Evolutionary conservation across 108 stramenopile species (phyloP).

Genomic region (Skeletonema grethae): DNA sequence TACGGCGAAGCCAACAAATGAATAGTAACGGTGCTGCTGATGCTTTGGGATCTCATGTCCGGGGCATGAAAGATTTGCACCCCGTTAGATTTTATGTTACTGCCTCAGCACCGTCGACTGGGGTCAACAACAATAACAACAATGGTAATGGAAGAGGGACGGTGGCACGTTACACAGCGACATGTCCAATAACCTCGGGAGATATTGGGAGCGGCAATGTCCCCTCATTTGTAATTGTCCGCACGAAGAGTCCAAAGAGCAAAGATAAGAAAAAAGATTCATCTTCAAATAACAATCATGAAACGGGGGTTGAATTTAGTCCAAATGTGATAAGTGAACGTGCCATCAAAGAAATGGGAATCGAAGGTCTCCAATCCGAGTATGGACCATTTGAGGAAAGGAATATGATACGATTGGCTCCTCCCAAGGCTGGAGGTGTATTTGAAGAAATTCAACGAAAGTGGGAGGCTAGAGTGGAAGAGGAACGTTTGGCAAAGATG

Average conservation of each 20-base stretch:
- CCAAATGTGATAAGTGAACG: slow-evolving; percentile 76
- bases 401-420: slow-evolving; percentile 72
- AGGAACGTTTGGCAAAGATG: slow-evolving; percentile 46
- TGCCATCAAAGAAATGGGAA: slow-evolving; percentile 69
- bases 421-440: slow-evolving; percentile 41
- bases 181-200: slow-evolving; percentile 74
- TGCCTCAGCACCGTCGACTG: not conserved
- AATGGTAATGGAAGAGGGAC: slow-evolving; percentile 4
- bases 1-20: slow-evolving; percentile 44
- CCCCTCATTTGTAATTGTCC: slow-evolving; percentile 57
- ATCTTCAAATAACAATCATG: slow-evolving; percentile 19
- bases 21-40: not conserved
- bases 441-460: slow-evolving; percentile 49
- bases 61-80: slow-evolving; percentile 73
- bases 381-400: slow-evolving; percentile 69
- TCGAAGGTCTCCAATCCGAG: slow-evolving; percentile 57
- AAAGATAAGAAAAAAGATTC: slow-evolving; percentile 7
- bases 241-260: slow-evolving; percentile 1
- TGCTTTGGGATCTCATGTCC: slow-evolving; percentile 54
- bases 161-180: slow-evolving; percentile 2
- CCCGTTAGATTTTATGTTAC: slow-evolving; percentile 59
- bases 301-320: slow-evolving; percentile 7
- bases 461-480: slow-evolving; percentile 41
- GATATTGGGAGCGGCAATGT: slow-evolving; percentile 66
- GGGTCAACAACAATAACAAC: slow-evolving; percentile 3